phyloP scores from a whole-genome alignment of 805 yeast genomes.

The Metschnikowia arizonensis region DNA sequence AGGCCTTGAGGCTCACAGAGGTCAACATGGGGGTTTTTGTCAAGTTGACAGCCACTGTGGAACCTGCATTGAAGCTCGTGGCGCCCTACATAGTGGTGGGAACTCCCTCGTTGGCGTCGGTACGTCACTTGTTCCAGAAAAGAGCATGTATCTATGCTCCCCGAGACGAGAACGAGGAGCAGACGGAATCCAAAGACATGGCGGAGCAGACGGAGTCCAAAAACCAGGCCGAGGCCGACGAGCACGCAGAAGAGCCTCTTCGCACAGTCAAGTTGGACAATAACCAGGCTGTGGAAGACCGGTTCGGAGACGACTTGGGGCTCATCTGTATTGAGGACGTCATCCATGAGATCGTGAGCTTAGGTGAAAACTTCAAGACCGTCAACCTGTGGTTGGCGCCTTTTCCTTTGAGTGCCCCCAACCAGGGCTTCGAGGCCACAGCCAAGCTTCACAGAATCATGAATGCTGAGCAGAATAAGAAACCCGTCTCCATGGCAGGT shows the following conservation, averaged over 20 bases:
- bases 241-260: slow-evolving; percentile 27
- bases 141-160: slow-evolving; percentile 52
- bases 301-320: slow-evolving; percentile 54
- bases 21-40: slow-evolving; percentile 69
- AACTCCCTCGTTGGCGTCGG: slow-evolving; percentile 65
- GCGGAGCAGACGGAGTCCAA: background rate
- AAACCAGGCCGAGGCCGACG: slow-evolving; percentile 19
- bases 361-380: slow-evolving; percentile 62
- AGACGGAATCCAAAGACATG: too few species aligned
- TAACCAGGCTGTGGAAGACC: slow-evolving; percentile 71
- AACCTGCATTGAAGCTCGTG: slow-evolving; percentile 60
- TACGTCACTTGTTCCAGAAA: slow-evolving; percentile 71
- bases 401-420: slow-evolving; percentile 64
- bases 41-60: slow-evolving; percentile 54
- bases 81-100: slow-evolving; percentile 75
- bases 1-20: slow-evolving; percentile 56
- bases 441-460: slow-evolving; percentile 63
- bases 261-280: slow-evolving; percentile 53
- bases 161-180: background rate
- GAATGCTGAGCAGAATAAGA: slow-evolving; percentile 48
- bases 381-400: slow-evolving; percentile 65
- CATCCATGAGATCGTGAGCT: slow-evolving; percentile 60
- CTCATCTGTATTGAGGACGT: slow-evolving; percentile 78
- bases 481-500: slow-evolving; percentile 54
- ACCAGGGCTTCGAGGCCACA: slow-evolving; percentile 71